Conservation (phyloP, 73 alveolate species). For the Paramecium sexaurelia region DNA sequence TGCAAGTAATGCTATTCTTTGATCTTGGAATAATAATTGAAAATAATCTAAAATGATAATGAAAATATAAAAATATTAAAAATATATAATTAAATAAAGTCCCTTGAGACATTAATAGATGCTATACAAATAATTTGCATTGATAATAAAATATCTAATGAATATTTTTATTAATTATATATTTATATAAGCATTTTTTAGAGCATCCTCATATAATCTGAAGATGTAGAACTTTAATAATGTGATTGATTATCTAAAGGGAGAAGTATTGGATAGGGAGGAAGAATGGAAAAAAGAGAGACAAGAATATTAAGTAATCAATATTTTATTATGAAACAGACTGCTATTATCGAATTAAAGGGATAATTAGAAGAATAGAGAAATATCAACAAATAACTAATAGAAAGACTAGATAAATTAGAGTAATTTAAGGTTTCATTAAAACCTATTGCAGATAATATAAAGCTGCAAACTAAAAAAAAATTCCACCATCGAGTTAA, state of each 20-base stretch:
- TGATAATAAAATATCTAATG: background rate
- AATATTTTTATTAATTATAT: background rate
- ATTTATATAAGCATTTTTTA: background rate
- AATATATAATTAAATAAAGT: too few species aligned
- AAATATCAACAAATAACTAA: background rate
- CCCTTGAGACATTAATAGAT: background rate
- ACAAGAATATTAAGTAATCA: slow-evolving; percentile 18
- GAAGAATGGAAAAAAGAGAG: slow-evolving; percentile 47
- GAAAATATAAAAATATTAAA: background rate
- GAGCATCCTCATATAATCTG: background rate
- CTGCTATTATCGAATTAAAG: background rate
- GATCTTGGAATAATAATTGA: background rate
- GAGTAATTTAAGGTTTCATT: slow-evolving; percentile 18
- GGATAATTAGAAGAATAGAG: slow-evolving; percentile 45
- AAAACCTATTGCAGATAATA: slow-evolving; percentile 38
- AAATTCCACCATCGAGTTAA: slow-evolving; percentile 43
- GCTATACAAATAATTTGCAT: background rate
- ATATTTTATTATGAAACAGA: background rate
- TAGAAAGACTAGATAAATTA: background rate
- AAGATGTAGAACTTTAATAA: slow-evolving; percentile 19
- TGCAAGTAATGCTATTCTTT: background rate
- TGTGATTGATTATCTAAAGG: slow-evolving; percentile 40
- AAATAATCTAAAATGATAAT: background rate
- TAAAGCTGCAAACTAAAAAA: slow-evolving; percentile 2
- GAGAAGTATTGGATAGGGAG: slow-evolving; percentile 44